These are phyloP conservation scores for Moelleriella libera DNA, from an alignment of 2,329 filamentous ascomycete genomes.

Conservation along the genomic window DNA sequence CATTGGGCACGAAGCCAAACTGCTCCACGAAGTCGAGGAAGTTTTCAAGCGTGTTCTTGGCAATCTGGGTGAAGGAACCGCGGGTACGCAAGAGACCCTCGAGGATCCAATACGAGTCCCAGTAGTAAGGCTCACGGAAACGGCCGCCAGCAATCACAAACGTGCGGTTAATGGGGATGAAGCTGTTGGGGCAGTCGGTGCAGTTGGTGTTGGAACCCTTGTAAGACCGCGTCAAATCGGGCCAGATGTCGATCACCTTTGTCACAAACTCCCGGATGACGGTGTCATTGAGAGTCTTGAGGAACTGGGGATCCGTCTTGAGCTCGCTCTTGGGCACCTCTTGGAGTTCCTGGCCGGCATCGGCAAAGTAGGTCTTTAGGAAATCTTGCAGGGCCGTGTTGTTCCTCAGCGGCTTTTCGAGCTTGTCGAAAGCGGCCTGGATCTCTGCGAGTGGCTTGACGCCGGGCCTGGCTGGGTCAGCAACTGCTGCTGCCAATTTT, in stretches of 20 bases:
- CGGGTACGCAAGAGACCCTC: conserved; percentile 51
- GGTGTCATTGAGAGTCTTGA: conserved; percentile 39
- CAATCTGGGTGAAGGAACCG: conserved; percentile 47
- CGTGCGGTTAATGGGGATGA: conserved; percentile 50
- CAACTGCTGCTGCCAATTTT: neutral
- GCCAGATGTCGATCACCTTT: conserved; percentile 57
- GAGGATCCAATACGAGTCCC: conserved; percentile 57
- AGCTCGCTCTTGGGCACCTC: conserved; percentile 36
- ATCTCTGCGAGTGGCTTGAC: conserved; percentile 44
- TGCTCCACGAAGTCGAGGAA: conserved; percentile 52
- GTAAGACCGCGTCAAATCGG: conserved; percentile 49
- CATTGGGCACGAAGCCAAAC: conserved; percentile 55
- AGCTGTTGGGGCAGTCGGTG: conserved; percentile 46
- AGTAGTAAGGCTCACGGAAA: conserved; percentile 58
- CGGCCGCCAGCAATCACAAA: conserved; percentile 61
- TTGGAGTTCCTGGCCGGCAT: conserved; percentile 48
- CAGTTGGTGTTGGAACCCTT: conserved; percentile 35
- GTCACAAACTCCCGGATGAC: conserved; percentile 45
- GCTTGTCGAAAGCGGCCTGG: conserved; percentile 42
- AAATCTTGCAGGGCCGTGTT: conserved; percentile 48
- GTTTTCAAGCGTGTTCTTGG: conserved; percentile 55
- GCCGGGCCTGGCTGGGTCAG: conserved; percentile 33
- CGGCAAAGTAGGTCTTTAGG: conserved; percentile 46
- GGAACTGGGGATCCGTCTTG: conserved; percentile 41
- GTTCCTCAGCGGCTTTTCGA: conserved; percentile 47